phyloP scores from a whole-genome alignment of 2,329 filamentous ascomycete species.

The Albophoma yamanashiensis region DNA sequence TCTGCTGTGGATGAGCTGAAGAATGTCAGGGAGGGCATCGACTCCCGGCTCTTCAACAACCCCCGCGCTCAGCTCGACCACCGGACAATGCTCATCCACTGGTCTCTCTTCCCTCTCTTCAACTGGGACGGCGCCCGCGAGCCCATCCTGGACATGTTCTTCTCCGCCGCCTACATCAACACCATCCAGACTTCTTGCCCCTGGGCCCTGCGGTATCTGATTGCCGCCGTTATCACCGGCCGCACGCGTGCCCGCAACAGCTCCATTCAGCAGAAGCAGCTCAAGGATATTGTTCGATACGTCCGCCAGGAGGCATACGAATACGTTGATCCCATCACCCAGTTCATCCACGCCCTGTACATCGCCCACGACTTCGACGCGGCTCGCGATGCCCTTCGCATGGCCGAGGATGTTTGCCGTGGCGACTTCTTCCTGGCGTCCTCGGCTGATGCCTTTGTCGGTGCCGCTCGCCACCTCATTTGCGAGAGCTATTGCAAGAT shows the following conservation, averaged over 20 bases:
- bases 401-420: slow-evolving; percentile 84
- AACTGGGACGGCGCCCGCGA: slow-evolving; percentile 91
- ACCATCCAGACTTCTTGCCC: slow-evolving; percentile 97
- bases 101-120: slow-evolving; percentile 97
- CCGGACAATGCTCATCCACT: slow-evolving; percentile 96
- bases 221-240: slow-evolving; percentile 90
- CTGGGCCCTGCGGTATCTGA: slow-evolving; percentile 90
- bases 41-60: slow-evolving; percentile 92
- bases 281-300: slow-evolving; percentile 93
- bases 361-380: slow-evolving; percentile 86
- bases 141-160: slow-evolving; percentile 87
- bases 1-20: slow-evolving; percentile 80
- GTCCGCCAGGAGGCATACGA: slow-evolving; percentile 97
- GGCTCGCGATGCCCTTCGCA: slow-evolving; percentile 73
- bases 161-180: slow-evolving; percentile 97
- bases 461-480: slow-evolving; percentile 89
- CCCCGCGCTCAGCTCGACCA: slow-evolving; percentile 90
- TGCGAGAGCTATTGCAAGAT: slow-evolving; percentile 99
- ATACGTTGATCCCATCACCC: slow-evolving; percentile 90
- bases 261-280: slow-evolving; percentile 87
- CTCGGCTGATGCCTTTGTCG: slow-evolving; percentile 79
- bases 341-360: slow-evolving; percentile 93
- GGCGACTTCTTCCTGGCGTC: slow-evolving; percentile 91
- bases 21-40: slow-evolving; percentile 86
- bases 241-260: slow-evolving; percentile 73